Evolutionary conservation across 1,284 basidiomycete species (phyloP).

Genomic region (Bjerkandera adusta): DNA sequence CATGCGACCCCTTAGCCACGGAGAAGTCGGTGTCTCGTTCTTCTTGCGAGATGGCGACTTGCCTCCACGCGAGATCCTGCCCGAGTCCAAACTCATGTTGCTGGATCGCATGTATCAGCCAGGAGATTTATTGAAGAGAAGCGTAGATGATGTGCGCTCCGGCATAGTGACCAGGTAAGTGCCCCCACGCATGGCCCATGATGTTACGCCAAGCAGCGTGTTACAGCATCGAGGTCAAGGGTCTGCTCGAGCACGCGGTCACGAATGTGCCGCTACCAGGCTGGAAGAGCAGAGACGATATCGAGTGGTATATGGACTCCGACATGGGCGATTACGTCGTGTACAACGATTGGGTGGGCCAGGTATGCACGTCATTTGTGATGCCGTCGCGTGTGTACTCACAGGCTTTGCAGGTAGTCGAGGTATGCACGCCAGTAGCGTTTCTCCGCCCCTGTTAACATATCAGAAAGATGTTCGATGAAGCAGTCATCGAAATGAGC

Average conservation of each 20-base stretch:
- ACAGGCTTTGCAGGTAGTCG: slow-evolving; percentile 40
- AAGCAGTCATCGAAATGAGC: slow-evolving; percentile 67
- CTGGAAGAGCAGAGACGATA: slow-evolving; percentile 61
- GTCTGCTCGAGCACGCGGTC: slow-evolving; percentile 75
- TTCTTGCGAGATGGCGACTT: slow-evolving; percentile 43
- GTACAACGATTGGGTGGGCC: slow-evolving; percentile 87
- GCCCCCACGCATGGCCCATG: no score
- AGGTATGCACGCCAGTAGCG: slow-evolving; percentile 33
- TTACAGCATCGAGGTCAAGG: slow-evolving; percentile 52
- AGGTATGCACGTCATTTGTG: slow-evolving; percentile 46
- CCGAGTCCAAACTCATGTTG: slow-evolving; percentile 68
- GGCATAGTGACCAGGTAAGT: slow-evolving; percentile 62
- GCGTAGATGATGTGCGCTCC: slow-evolving; percentile 69
- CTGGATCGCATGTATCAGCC: slow-evolving; percentile 78
- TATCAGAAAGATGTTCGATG: slow-evolving; percentile 72
- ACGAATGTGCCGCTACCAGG: slow-evolving; percentile 57
- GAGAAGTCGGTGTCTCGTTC: slow-evolving; percentile 83
- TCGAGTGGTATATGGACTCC: slow-evolving; percentile 58
- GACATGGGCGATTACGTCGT: slow-evolving; percentile 83
- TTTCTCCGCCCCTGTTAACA: slow-evolving; percentile 16
- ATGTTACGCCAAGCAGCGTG: background rate
- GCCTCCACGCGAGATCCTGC: slow-evolving; percentile 60
- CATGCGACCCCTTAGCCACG: slow-evolving; percentile 70
- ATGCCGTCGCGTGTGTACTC: background rate
- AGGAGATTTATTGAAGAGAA: slow-evolving; percentile 85